Percentiles rank a stretch among this genome's conserved stretches.
phyloP scores from a whole-genome alignment of 163 green algal genomes.

The Trebouxiophyceae sp. region DNA sequence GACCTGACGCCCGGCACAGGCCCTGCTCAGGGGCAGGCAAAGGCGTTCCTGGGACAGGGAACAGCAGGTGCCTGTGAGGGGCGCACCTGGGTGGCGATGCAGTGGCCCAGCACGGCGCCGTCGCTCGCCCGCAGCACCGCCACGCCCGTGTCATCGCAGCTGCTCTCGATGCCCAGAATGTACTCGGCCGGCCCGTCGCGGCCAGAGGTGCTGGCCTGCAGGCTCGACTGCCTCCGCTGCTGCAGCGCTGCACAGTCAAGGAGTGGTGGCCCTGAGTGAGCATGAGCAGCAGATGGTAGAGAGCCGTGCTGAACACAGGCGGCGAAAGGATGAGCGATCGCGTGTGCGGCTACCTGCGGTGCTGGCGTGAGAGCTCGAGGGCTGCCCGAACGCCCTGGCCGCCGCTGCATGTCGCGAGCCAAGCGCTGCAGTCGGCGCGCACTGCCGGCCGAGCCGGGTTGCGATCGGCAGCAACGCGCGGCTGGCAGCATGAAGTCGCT shows the following conservation, averaged over 20 bases:
- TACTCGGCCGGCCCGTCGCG: not conserved
- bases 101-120: slow-evolving; percentile 43
- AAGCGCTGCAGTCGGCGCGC: too few relatives aligned
- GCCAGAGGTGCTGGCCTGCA: not conserved
- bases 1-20: slow-evolving; percentile 46
- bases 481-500: too few relatives aligned
- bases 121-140: slow-evolving; percentile 65
- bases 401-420: too few relatives aligned
- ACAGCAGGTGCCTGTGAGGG: not conserved
- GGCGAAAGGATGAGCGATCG: too few relatives aligned
- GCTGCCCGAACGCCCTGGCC: too few relatives aligned
- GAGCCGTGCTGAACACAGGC: too few relatives aligned
- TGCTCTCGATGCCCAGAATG: slow-evolving; percentile 85
- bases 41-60: too few relatives aligned
- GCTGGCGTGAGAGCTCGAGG: too few relatives aligned
- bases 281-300: not conserved
- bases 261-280: not conserved
- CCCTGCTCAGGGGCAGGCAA: too few relatives aligned
- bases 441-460: too few relatives aligned
- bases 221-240: not conserved
- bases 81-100: slow-evolving; percentile 24
- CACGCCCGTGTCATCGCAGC: slow-evolving; percentile 86
- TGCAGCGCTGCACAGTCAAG: not conserved
- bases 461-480: too few relatives aligned
- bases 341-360: too few relatives aligned